Evolutionary conservation across 2,329 filamentous ascomycete species (phyloP), one percentile per base, ranked within the genome.

Genomic region (Fusarium falciforme): DNA sequence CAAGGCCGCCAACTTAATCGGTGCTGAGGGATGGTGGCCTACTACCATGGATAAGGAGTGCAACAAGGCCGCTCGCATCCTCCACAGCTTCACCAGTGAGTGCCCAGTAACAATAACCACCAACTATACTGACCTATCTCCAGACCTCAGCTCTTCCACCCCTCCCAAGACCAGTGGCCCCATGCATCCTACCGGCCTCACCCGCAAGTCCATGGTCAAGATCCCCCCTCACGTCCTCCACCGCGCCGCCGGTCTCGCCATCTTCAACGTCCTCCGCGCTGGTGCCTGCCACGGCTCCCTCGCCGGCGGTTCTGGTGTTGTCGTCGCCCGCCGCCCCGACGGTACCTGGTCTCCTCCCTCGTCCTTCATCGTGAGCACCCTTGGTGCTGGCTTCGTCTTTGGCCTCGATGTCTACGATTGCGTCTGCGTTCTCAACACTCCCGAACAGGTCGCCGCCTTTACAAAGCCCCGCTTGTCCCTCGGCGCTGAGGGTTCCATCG

Each of bases 321-420:
- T 92, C 29, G 82, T 92, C 25, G 88, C 86, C n/a, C 87, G 89
- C 58, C 85, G 85, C 64, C 80, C 84, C 17, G 88, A 91, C 74
- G 90, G 89, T 4, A 84, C 83, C 3, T 95, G 93, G 93, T 93
- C 91, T 44, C 91, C 92, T 2, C 93, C 93, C 0, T 93, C 91
- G 0, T 91, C 91, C 38, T 93, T 94, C 76, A 84, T 93, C 83
- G 86, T 93, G 36, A 91, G 93, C 78, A 93, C 92, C 0, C 87
- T 91, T 2, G 92, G 91, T 2, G 85, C 93, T 6, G 93, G 93
- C 1, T 93, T 94, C 76, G 85, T 94, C 59, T 88, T 92, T 11
- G 93, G 93, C 6, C 89, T 94, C 9, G 92, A 94, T 79, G 91
- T 94, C 12, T 94, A 94, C 82, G 93, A 94, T 77, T 94, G 92